phyloP scores from a whole-genome alignment of 192 early-diverging fungal species.

The Kappamyces sp. region DNA sequence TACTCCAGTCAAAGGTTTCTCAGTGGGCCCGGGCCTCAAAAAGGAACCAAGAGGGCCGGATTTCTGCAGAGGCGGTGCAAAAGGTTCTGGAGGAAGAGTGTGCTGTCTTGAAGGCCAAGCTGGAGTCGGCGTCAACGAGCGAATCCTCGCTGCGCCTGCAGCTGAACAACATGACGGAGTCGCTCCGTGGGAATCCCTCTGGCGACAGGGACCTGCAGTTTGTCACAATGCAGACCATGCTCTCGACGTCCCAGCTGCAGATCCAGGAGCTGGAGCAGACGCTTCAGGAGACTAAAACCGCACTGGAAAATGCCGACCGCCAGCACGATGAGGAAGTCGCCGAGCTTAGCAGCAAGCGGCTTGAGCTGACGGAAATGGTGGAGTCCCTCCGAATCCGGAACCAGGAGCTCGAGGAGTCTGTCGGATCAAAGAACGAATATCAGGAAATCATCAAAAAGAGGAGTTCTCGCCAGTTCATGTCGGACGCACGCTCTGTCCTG shows the following conservation, averaged over 20 bases:
- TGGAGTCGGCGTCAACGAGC: background rate
- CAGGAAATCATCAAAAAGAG: constrained; percentile 4
- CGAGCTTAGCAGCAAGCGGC: too few relatives aligned
- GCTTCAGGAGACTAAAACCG: background rate
- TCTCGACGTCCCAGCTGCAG: background rate
- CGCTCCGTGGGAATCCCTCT: too few relatives aligned
- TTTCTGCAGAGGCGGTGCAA: constrained; percentile 27
- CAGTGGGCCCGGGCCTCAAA: constrained; percentile 28
- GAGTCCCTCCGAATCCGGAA: background rate
- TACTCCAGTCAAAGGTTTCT: constrained; percentile 25
- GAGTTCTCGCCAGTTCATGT: too few relatives aligned
- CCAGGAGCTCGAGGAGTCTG: background rate
- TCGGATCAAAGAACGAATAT: constrained; percentile 2
- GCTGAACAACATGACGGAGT: background rate
- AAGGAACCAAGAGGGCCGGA: constrained; percentile 28
- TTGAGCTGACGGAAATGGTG: background rate
- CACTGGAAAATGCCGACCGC: background rate
- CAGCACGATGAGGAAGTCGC: background rate
- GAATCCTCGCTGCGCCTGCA: background rate
- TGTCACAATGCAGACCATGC: background rate
- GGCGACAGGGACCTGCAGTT: background rate
- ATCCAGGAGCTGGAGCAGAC: constrained; percentile 1
- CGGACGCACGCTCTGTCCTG: too few relatives aligned
- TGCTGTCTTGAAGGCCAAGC: constrained; percentile 3
- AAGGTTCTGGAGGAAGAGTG: constrained; percentile 19